Percentiles rank a stretch among this genome's conserved stretches.
phyloP scores from a whole-genome alignment of 2,329 filamentous ascomycete genomes.

The Gnomoniopsis smithogilvyi region DNA sequence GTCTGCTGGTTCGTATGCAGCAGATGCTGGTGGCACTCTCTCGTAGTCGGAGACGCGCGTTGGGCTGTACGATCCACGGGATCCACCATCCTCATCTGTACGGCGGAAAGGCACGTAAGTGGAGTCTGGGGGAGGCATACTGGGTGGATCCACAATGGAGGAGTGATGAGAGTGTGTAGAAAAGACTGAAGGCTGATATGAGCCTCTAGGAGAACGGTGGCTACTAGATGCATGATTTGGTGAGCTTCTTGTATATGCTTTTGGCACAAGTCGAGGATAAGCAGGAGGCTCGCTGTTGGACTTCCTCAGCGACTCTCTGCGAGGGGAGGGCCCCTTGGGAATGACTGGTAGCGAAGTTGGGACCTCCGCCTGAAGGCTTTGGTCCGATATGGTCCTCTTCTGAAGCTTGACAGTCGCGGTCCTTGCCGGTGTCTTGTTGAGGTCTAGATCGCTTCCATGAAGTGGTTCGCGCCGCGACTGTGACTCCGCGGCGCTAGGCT shows the following conservation, averaged over 20 bases:
- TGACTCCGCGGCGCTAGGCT: constrained; percentile 10
- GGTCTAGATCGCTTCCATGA: constrained; percentile 15
- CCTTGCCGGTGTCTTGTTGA: constrained; percentile 16
- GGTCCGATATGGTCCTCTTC: constrained; percentile 34
- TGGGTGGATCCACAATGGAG: constrained; percentile 55
- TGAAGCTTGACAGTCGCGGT: constrained; percentile 49
- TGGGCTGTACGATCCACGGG: constrained; percentile 33
- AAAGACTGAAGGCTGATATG: constrained; percentile 52
- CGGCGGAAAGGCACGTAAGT: constrained; percentile 58
- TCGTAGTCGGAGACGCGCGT: constrained; percentile 35
- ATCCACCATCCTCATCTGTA: constrained; percentile 47
- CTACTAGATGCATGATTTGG: constrained; percentile 39
- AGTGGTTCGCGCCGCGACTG: constrained; percentile 11
- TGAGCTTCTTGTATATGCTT: constrained; percentile 35
- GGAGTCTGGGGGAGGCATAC: constrained; percentile 61
- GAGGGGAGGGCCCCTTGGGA: constrained; percentile 47
- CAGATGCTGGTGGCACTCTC: constrained; percentile 66
- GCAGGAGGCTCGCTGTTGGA: constrained; percentile 23
- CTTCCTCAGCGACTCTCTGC: constrained; percentile 37
- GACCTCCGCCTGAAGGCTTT: constrained; percentile 30
- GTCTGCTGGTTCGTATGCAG: constrained; percentile 81
- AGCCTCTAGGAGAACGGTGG: constrained; percentile 35
- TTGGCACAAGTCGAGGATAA: constrained; percentile 6
- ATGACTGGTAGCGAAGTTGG: constrained; percentile 44
- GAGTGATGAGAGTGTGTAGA: constrained; percentile 43